Conservation (phyloP, 2,329 filamentous ascomycete genomes). For the Sporothrix globosa region DNA sequence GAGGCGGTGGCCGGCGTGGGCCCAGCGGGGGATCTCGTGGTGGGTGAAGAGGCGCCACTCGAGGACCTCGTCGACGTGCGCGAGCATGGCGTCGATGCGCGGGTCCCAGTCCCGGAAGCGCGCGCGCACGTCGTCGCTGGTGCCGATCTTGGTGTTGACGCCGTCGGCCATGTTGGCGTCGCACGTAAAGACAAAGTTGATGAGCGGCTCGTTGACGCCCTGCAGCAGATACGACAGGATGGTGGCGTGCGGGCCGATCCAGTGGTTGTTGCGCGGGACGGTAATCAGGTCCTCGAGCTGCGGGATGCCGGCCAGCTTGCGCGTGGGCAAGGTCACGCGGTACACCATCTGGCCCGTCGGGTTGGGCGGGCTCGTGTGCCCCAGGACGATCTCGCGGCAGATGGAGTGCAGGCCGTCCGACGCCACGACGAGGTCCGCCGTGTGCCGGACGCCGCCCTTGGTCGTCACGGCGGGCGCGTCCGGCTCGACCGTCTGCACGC, state of each 20-base stretch:
- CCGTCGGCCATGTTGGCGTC: slow-evolving; percentile 30
- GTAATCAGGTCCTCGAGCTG: slow-evolving; percentile 51
- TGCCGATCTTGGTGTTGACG: slow-evolving; percentile 29
- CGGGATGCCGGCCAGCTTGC: slow-evolving; percentile 45
- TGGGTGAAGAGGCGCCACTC: slow-evolving; percentile 33
- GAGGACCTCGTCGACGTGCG: slow-evolving; percentile 27
- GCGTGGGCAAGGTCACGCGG: slow-evolving; percentile 47
- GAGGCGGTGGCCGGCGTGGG: slow-evolving; percentile 41
- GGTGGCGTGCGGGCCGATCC: slow-evolving; percentile 53
- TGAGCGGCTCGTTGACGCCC: slow-evolving; percentile 31
- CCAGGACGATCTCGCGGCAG: slow-evolving; percentile 31
- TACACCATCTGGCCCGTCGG: slow-evolving; percentile 57
- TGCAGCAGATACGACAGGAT: slow-evolving; percentile 30
- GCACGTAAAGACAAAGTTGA: slow-evolving; percentile 35
- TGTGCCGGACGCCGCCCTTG: slow-evolving; percentile 12
- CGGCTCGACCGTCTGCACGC: slow-evolving; percentile 29
- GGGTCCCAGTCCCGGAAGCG: slow-evolving; percentile 34
- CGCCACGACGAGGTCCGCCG: slow-evolving; percentile 31
- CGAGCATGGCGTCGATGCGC: slow-evolving; percentile 30
- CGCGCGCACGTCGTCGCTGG: slow-evolving; percentile 27
- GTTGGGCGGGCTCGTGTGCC: slow-evolving; percentile 33
- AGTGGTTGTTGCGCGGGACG: slow-evolving; percentile 56
- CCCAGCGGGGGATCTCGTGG: slow-evolving; percentile 30
- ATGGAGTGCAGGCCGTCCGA: slow-evolving; percentile 34
- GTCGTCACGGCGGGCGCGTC: slow-evolving; percentile 23